Percentiles rank a stretch among this genome's conserved stretches.
phyloP scores from a whole-genome alignment of 176 grass and related monocot genomes.

The Aegilops tauschii region DNA sequence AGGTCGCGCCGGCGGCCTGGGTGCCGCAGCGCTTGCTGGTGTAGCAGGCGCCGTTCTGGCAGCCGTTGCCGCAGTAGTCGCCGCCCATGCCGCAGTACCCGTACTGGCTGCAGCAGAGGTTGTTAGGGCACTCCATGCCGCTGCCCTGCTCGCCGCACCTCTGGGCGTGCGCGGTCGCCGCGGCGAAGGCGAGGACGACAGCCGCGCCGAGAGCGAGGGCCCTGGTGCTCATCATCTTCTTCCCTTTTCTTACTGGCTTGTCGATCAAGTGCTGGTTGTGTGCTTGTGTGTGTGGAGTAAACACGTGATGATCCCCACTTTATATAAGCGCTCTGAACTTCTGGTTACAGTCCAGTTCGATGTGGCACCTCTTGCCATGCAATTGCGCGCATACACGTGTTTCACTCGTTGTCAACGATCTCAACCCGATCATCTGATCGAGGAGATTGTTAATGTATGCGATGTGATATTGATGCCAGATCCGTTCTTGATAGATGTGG shows the following conservation, averaged over 20 bases:
- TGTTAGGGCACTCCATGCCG: not conserved
- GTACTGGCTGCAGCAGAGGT: not conserved
- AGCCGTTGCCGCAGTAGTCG: not conserved
- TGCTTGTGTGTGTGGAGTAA: not conserved
- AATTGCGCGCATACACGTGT: not conserved
- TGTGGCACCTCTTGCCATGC: not conserved
- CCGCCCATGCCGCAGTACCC: not conserved
- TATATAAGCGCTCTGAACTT: not conserved
- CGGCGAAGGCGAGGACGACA: not conserved
- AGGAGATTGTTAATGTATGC: not conserved
- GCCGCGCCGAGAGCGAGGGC: not conserved
- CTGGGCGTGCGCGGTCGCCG: not conserved
- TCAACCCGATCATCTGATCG: not conserved
- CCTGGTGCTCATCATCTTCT: not conserved
- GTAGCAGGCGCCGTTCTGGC: not conserved
- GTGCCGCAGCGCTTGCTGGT: not conserved
- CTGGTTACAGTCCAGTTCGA: too few relatives aligned
- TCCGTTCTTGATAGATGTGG: not conserved
- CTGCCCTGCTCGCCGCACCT: not conserved
- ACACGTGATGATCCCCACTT: not conserved
- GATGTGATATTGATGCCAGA: not conserved
- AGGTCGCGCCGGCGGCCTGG: not conserved
- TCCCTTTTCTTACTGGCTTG: not conserved
- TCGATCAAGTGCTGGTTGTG: not conserved
- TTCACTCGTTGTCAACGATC: not conserved